Conservation (phyloP, 2,329 filamentous ascomycete genomes). For the Paraconiothyrium brasiliense region DNA sequence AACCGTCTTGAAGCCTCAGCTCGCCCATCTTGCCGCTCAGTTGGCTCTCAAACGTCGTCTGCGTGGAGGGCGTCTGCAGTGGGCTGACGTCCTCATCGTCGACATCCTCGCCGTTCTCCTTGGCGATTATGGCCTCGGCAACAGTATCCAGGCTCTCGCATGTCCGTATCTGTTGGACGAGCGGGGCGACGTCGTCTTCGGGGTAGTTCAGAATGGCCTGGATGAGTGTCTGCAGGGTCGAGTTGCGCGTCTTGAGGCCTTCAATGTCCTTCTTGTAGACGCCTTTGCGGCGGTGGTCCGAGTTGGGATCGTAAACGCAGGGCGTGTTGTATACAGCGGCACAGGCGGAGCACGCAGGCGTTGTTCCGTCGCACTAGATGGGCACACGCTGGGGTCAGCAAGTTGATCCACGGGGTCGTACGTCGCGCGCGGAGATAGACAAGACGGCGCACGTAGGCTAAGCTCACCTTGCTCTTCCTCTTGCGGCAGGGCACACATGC, state of each 20-base stretch:
- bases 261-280: slow-evolving; percentile 96
- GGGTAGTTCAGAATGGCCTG: slow-evolving; percentile 91
- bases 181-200: slow-evolving; percentile 82
- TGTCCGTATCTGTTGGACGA: slow-evolving; percentile 87
- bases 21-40: slow-evolving; percentile 94
- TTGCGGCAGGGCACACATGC: slow-evolving; percentile 53
- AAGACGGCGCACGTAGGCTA: neutral
- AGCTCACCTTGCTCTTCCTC: slow-evolving; percentile 52
- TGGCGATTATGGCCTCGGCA: slow-evolving; percentile 66
- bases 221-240: slow-evolving; percentile 89
- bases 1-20: slow-evolving; percentile 84
- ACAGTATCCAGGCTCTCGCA: slow-evolving; percentile 78
- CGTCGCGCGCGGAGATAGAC: slow-evolving; percentile 18
- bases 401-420: neutral
- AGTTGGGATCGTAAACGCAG: slow-evolving; percentile 95
- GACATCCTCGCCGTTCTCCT: slow-evolving; percentile 59
- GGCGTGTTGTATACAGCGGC: slow-evolving; percentile 89
- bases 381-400: slow-evolving; percentile 8
- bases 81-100: slow-evolving; percentile 53
- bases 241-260: slow-evolving; percentile 83
- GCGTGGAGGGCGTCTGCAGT: slow-evolving; percentile 45
- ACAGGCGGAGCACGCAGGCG: slow-evolving; percentile 94
- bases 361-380: slow-evolving; percentile 81
- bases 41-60: slow-evolving; percentile 73
- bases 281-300: slow-evolving; percentile 93